phyloP scores from a whole-genome alignment of 2,329 filamentous ascomycete species.

The Bipolaris sorokiniana region DNA sequence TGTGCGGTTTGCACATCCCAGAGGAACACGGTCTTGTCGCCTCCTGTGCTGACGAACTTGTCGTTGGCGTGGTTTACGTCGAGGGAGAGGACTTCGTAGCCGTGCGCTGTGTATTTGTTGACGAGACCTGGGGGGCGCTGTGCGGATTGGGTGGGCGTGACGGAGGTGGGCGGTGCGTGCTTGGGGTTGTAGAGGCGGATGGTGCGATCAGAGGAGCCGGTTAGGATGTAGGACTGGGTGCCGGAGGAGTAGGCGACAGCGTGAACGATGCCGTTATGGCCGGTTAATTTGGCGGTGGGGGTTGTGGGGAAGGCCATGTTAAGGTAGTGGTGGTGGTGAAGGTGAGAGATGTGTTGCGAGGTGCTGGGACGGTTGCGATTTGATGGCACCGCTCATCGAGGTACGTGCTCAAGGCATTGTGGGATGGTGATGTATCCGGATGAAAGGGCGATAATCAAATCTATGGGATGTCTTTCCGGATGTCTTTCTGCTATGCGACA shows the following conservation, averaged over 20 bases:
- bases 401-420: slow-evolving; percentile 30
- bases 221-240: slow-evolving; percentile 68
- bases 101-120: slow-evolving; percentile 87
- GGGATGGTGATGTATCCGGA: not conserved
- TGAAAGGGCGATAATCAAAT: not conserved
- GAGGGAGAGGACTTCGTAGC: slow-evolving; percentile 88
- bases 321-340: not conserved
- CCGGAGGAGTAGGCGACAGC: slow-evolving; percentile 58
- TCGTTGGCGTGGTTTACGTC: slow-evolving; percentile 76
- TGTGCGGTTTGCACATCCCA: slow-evolving; percentile 89
- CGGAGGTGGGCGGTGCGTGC: slow-evolving; percentile 52
- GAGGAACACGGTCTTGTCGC: slow-evolving; percentile 87
- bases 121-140: slow-evolving; percentile 62
- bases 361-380: not conserved
- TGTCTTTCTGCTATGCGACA: not conserved
- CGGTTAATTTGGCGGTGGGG: slow-evolving; percentile 50
- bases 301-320: slow-evolving; percentile 52
- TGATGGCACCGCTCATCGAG: slow-evolving; percentile 9
- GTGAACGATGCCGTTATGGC: slow-evolving; percentile 56
- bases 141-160: slow-evolving; percentile 39
- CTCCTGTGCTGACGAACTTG: slow-evolving; percentile 83
- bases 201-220: slow-evolving; percentile 82
- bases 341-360: not conserved
- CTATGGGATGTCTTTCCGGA: not conserved
- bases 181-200: slow-evolving; percentile 86